Conservation (phyloP, 768 basidiomycete species). For the Tulasnella sp. region DNA sequence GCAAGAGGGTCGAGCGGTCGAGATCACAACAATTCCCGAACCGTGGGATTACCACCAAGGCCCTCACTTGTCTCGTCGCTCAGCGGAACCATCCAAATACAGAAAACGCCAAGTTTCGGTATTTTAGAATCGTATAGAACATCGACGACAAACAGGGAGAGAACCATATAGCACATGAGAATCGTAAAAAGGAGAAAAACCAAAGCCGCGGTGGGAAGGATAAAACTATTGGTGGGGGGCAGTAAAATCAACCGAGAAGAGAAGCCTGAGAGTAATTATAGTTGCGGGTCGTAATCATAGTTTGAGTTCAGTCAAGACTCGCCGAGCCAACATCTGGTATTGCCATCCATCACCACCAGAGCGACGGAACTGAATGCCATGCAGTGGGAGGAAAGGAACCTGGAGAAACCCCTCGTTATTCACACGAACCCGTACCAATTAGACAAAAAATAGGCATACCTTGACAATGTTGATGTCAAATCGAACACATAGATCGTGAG, state of each 20-base stretch:
- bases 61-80: neutral
- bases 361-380: conserved; percentile 92
- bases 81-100: neutral
- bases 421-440: neutral
- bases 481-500: conserved; percentile 75
- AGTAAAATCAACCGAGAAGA: neutral
- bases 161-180: neutral
- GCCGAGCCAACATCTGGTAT: conserved; percentile 89
- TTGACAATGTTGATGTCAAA: conserved; percentile 98
- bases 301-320: conserved; percentile 82
- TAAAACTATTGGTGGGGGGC: neutral
- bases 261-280: neutral
- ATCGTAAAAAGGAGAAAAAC: neutral
- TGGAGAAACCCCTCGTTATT: conserved; percentile 29
- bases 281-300: conserved; percentile 38
- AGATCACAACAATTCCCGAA: neutral
- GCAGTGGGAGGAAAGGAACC: conserved; percentile 88
- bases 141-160: neutral
- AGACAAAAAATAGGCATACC: conserved; percentile 38
- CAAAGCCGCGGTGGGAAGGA: neutral
- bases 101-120: neutral
- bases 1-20: neutral
- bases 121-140: neutral
- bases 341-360: conserved; percentile 91
- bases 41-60: neutral